phyloP scores from a whole-genome alignment of 108 stramenopile genomes.

The Cyclotella sp. region DNA sequence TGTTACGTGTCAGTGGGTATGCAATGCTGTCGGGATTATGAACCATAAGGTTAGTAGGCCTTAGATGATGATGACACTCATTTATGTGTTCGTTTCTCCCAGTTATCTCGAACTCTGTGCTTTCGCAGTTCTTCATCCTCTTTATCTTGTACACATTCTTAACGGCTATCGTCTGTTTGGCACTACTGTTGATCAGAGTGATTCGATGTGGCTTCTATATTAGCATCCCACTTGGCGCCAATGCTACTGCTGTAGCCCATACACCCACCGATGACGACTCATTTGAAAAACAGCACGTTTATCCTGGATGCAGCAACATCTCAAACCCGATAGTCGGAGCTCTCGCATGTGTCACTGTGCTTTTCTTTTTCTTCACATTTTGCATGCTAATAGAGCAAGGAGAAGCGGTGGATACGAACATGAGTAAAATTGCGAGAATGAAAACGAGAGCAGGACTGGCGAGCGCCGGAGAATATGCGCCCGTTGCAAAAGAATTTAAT shows the following conservation, averaged over 20 bases:
- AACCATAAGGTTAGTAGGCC: constrained; percentile 69
- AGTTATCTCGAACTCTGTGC: constrained; percentile 29
- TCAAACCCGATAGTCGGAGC: constrained; percentile 32
- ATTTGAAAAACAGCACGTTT: constrained; percentile 21
- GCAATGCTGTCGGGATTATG: constrained; percentile 95
- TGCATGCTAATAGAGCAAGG: constrained; percentile 96
- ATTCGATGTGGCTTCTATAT: constrained; percentile 58
- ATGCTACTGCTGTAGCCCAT: constrained; percentile 20
- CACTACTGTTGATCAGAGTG: constrained; percentile 65
- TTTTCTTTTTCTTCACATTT: constrained; percentile 95
- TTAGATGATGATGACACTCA: background rate
- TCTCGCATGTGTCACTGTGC: constrained; percentile 55
- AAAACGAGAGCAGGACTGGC: constrained; percentile 78
- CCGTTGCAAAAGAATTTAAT: constrained; percentile 84
- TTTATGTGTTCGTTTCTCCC: constrained; percentile 9
- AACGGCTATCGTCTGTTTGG: constrained; percentile 75
- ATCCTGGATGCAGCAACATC: constrained; percentile 35
- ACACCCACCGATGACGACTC: constrained; percentile 1
- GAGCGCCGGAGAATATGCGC: constrained; percentile 64
- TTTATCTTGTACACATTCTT: constrained; percentile 93
- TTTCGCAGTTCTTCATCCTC: constrained; percentile 83
- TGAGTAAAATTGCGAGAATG: constrained; percentile 93
- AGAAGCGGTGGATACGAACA: constrained; percentile 86
- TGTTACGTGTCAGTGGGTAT: constrained; percentile 87
- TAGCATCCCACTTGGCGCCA: constrained; percentile 11